Evolutionary conservation across 2,329 filamentous ascomycete genomes (phyloP), one percentile per base, ranked within the genome.

Genomic region (Taxawa tesnikishii): DNA sequence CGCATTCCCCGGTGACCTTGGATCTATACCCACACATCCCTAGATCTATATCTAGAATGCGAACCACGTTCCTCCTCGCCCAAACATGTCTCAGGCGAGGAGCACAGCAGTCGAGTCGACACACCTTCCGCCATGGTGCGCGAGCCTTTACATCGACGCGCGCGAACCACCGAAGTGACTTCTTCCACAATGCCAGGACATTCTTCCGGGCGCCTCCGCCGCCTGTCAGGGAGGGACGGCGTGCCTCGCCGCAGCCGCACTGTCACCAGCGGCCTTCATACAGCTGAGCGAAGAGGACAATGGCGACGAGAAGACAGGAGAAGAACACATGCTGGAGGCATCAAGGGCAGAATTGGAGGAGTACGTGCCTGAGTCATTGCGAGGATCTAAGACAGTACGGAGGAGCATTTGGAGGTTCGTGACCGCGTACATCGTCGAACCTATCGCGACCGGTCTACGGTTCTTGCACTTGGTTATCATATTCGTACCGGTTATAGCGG

Each of bases 381-480:
- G 62, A 24, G 74, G 77, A 1, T 51, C 83, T 10, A 61, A 59
- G 10, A 69, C 72, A 29, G 46, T 77, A 5, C 59, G 68, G 29
- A 71, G 77, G 41, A 65, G 65, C 9, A 48, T 83, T 16, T 63
- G 78, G 36, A 65, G 84, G 17, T 72, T 79, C 34, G 42, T 90
- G 23, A 83, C 93, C 46, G 39, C 70, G 1, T 83, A 76, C 48
- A 57, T 88, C n/a, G 72, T 62, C 34, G 90, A 98, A 55, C 88
- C 90, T 0, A 55, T 94, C 15, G 85, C 79, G 34, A 98, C 88
- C 0, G 83, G 82, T 1, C 55, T 88, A 28, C 73, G 90, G n/a
- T 92, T 98, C 46, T 56, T 94, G 12, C 83, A 94, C 50, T 65
- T 98, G 4, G 73, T 83, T 29, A 56, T 79, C 37, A 90, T 98